phyloP scores from a whole-genome alignment of 352 stramenopile species.

The Halophytophthora polymorphica region DNA sequence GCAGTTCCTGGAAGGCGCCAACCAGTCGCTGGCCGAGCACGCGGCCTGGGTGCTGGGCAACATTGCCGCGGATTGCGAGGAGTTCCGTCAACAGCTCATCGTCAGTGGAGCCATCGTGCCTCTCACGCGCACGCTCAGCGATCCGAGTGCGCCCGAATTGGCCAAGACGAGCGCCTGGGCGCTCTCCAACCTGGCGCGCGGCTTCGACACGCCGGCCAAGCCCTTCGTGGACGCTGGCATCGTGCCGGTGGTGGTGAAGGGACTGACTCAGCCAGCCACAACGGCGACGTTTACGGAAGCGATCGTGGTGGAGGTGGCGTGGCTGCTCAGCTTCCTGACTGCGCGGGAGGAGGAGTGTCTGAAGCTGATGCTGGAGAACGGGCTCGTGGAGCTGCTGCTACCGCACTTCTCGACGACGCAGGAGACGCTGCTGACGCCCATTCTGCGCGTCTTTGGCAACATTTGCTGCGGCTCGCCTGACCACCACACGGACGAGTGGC shows the following conservation, averaged over 20 bases:
- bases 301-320: constrained; percentile 76
- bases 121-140: constrained; percentile 45
- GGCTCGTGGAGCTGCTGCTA: constrained; percentile 48
- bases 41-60: constrained; percentile 82
- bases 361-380: constrained; percentile 59
- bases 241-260: constrained; percentile 38
- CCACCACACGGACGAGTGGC: constrained; percentile 74
- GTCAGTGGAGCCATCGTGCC: constrained; percentile 50
- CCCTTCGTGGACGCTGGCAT: constrained; percentile 76
- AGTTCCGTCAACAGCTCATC: constrained; percentile 82
- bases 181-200: constrained; percentile 80
- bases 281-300: constrained; percentile 36
- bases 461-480: constrained; percentile 67
- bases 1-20: constrained; percentile 64
- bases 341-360: constrained; percentile 73
- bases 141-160: constrained; percentile 26
- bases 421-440: constrained; percentile 63
- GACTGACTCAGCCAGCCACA: constrained; percentile 31
- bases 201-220: constrained; percentile 66
- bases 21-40: constrained; percentile 62
- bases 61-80: constrained; percentile 81
- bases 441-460: constrained; percentile 78
- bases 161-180: constrained; percentile 69
- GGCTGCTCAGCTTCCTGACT: constrained; percentile 86
- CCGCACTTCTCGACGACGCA: constrained; percentile 60